Conservation (phyloP, 371 early-diverging fungal genomes). For the Cladochytrium tenue region DNA sequence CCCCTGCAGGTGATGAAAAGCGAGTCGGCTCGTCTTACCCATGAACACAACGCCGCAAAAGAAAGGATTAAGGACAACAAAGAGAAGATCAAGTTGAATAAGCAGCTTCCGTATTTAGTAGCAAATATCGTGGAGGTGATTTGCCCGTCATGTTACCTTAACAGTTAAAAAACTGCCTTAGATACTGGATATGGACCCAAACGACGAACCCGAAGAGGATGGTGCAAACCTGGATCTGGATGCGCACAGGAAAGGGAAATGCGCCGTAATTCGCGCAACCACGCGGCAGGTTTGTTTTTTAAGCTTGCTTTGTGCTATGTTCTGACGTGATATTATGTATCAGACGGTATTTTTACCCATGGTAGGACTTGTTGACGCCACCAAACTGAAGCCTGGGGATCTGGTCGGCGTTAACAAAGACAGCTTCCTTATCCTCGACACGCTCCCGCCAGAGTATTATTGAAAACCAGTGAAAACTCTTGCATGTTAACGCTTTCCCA, state of each 20-base stretch:
- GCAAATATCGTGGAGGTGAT: conserved; percentile 96
- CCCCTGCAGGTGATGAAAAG: conserved; percentile 79
- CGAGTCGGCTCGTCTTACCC: conserved; percentile 81
- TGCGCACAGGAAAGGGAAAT: conserved; percentile 90
- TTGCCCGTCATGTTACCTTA: conserved; percentile 1
- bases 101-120: conserved; percentile 98
- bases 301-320: background rate
- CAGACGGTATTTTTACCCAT: conserved; percentile 96
- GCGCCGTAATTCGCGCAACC: conserved; percentile 97
- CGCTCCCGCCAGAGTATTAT: conserved; percentile 93
- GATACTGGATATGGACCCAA: conserved; percentile 91
- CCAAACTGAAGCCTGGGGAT: conserved; percentile 95
- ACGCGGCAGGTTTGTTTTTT: conserved; percentile 78
- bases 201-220: conserved; percentile 83
- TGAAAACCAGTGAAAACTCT: background rate
- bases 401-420: conserved; percentile 99
- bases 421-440: conserved; percentile 97
- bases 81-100: conserved; percentile 98
- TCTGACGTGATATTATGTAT: background rate
- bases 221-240: conserved; percentile 94
- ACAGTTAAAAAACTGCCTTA: conserved; percentile 24
- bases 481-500: conserved; percentile 13
- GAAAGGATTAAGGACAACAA: conserved; percentile 97
- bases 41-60: conserved; percentile 87
- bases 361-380: conserved; percentile 95